phyloP scores from a whole-genome alignment of 169 alveolate genomes.

The Plasmodium adleri region DNA sequence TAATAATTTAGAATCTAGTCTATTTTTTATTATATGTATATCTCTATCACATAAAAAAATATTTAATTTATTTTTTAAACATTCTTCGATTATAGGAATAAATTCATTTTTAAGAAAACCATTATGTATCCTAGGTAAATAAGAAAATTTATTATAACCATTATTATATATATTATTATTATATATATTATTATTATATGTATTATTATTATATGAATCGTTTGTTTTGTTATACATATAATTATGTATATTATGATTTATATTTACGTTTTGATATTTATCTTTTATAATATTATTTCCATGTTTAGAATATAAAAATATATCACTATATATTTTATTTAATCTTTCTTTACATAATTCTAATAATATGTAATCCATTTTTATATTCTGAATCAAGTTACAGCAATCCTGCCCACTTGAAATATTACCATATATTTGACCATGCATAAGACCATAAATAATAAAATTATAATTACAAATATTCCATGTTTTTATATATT shows the following conservation, averaged over 20 bases:
- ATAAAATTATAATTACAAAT: slow-evolving; percentile 48
- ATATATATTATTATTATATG: no score
- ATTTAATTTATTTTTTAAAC: slow-evolving; percentile 32
- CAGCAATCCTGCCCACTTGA: slow-evolving; percentile 65
- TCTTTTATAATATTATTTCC: slow-evolving; percentile 7
- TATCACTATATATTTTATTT: slow-evolving; percentile 33
- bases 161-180: neutral
- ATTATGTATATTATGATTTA: no score
- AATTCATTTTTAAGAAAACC: slow-evolving; percentile 64
- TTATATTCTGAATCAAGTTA: slow-evolving; percentile 13
- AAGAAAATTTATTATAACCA: slow-evolving; percentile 36
- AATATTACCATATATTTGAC: slow-evolving; percentile 36
- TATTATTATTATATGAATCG: no score
- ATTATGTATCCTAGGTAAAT: slow-evolving; percentile 73
- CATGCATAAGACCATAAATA: slow-evolving; percentile 67
- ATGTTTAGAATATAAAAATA: neutral
- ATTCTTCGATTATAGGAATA: slow-evolving; percentile 36
- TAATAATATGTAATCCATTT: slow-evolving; percentile 46
- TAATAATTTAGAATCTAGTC: slow-evolving; percentile 53
- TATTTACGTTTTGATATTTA: no score
- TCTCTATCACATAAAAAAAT: slow-evolving; percentile 44
- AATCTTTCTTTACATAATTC: slow-evolving; percentile 56
- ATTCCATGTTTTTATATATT: slow-evolving; percentile 11
- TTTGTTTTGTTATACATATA: no score
- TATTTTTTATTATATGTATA: slow-evolving; percentile 44